Conservation (phyloP, 2,329 filamentous ascomycete genomes). For the Hymenoscyphus fraxineus region DNA sequence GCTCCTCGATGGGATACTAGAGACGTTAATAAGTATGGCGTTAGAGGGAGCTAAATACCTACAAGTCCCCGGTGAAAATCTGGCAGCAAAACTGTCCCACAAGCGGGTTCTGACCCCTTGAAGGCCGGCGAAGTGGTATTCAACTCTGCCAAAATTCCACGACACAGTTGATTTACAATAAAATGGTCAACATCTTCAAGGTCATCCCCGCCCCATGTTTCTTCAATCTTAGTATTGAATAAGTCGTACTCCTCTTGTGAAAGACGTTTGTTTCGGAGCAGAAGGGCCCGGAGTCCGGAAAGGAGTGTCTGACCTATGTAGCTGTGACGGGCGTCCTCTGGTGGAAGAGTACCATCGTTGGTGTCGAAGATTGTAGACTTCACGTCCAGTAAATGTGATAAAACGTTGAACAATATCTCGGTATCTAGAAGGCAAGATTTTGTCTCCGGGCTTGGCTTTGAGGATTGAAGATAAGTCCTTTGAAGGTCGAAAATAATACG, state of each 20-base stretch:
- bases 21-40: not conserved
- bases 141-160: conserved; percentile 11
- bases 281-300: conserved; percentile 14
- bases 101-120: conserved; percentile 10
- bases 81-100: conserved; percentile 11
- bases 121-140: not conserved
- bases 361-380: not conserved
- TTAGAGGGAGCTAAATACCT: not conserved
- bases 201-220: conserved; percentile 10
- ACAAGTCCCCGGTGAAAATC: conserved; percentile 2
- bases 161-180: conserved; percentile 10
- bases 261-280: conserved; percentile 9
- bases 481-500: conserved; percentile 17
- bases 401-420: conserved; percentile 6
- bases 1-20: not conserved
- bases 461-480: conserved; percentile 15
- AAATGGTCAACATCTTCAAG: conserved; percentile 12
- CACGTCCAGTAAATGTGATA: not conserved
- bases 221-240: not conserved
- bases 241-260: conserved; percentile 7
- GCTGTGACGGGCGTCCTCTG: conserved; percentile 12
- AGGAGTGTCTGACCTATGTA: conserved; percentile 12
- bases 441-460: conserved; percentile 11
- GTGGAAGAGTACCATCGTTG: not conserved
- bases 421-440: conserved; percentile 11